phyloP scores from a whole-genome alignment of 805 yeast species.

The Barnettozyma siamensis region DNA sequence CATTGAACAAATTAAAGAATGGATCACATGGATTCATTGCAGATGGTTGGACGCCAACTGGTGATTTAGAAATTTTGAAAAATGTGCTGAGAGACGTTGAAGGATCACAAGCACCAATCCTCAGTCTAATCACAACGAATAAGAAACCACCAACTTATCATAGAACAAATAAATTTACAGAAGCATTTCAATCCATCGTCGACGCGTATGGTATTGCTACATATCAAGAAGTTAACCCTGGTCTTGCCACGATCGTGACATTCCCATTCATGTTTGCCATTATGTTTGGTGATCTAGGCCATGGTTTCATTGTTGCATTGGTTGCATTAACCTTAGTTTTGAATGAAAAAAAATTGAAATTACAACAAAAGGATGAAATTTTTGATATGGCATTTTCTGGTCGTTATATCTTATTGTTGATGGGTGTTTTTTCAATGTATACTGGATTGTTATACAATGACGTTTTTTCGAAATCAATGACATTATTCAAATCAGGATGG shows the following conservation, averaged over 20 bases:
- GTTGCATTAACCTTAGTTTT: conserved; percentile 68
- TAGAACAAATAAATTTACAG: conserved; percentile 90
- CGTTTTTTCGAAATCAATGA: conserved; percentile 85
- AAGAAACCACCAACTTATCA: conserved; percentile 93
- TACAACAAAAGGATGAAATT: conserved; percentile 79
- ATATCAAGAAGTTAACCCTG: conserved; percentile 94
- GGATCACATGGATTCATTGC: conserved; percentile 83
- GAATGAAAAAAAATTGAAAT: conserved; percentile 65
- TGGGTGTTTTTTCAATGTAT: conserved; percentile 95
- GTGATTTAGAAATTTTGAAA: conserved; percentile 63
- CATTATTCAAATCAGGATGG: conserved; percentile 87
- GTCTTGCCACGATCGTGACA: conserved; percentile 87
- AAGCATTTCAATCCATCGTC: conserved; percentile 87
- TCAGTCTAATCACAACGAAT: conserved; percentile 61
- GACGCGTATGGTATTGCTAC: conserved; percentile 95
- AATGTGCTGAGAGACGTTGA: conserved; percentile 53
- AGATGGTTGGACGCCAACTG: conserved; percentile 95
- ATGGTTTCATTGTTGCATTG: conserved; percentile 76
- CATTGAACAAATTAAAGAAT: conserved; percentile 78
- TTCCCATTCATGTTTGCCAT: conserved; percentile 98
- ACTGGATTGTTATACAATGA: conserved; percentile 95
- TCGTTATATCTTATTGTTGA: conserved; percentile 79
- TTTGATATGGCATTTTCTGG: conserved; percentile 96
- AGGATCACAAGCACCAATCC: conserved; percentile 33
- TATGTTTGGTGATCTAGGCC: conserved; percentile 98